Conservation (phyloP, 2,329 filamentous ascomycete genomes). For the Phyllosticta citriasiana region DNA sequence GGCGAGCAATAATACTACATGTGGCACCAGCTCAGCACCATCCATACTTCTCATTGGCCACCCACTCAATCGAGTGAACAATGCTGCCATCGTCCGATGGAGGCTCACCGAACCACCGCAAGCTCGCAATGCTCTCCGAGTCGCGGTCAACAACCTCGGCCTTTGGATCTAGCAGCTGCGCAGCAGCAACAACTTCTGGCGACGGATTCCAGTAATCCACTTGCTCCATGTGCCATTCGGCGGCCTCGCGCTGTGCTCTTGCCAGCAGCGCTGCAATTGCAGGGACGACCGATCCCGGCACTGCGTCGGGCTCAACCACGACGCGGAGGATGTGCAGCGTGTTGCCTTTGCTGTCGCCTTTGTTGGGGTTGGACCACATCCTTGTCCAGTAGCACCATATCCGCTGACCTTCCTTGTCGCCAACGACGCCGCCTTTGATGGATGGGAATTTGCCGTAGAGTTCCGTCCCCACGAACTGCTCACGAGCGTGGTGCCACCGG, state of each 20-base stretch:
- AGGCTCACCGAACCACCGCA: constrained; percentile 57
- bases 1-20: neutral
- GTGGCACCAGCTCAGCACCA: constrained; percentile 50
- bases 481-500: constrained; percentile 69
- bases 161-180: constrained; percentile 35
- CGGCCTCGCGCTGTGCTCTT: constrained; percentile 60
- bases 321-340: constrained; percentile 60
- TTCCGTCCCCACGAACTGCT: constrained; percentile 63
- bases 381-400: constrained; percentile 68
- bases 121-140: constrained; percentile 56
- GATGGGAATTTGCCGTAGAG: constrained; percentile 48
- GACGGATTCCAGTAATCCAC: constrained; percentile 81
- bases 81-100: constrained; percentile 31
- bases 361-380: constrained; percentile 49
- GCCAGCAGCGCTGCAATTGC: constrained; percentile 54
- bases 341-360: constrained; percentile 48
- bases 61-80: constrained; percentile 53
- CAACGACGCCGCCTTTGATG: constrained; percentile 62
- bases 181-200: constrained; percentile 35
- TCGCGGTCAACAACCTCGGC: constrained; percentile 49
- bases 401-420: constrained; percentile 39
- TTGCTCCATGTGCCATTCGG: constrained; percentile 57
- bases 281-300: constrained; percentile 27
- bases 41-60: constrained; percentile 66
- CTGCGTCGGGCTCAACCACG: constrained; percentile 35